Evolutionary conservation across 2,329 filamentous ascomycete species (phyloP).

Genomic region (Pseudogymnoascus sp.): DNA sequence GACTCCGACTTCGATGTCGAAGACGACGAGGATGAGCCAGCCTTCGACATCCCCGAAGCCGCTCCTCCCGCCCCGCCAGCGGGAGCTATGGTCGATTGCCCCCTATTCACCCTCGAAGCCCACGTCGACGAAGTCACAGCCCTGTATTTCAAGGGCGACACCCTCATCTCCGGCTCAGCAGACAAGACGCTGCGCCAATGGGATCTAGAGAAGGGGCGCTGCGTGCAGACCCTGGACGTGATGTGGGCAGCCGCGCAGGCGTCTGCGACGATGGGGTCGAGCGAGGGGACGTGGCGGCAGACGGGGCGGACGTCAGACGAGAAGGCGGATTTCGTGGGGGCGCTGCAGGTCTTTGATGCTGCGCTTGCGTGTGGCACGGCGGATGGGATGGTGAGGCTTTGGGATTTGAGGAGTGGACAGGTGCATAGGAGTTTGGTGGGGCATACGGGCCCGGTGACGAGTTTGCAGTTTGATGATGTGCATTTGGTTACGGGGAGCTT

Average conservation of each 20-base stretch:
- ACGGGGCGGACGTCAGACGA: conserved; percentile 57
- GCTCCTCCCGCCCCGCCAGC: conserved; percentile 61
- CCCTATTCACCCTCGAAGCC: conserved; percentile 77
- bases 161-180: conserved; percentile 87
- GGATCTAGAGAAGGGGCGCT: conserved; percentile 95
- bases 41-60: conserved; percentile 64
- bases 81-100: conserved; percentile 82
- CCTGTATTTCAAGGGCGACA: conserved; percentile 80
- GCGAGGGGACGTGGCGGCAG: conserved; percentile 62
- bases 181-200: conserved; percentile 97
- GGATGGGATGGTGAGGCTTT: conserved; percentile 92
- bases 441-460: conserved; percentile 89
- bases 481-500: conserved; percentile 88
- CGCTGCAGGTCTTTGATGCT: conserved; percentile 91
- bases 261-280: conserved; percentile 57
- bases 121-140: conserved; percentile 94
- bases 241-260: conserved; percentile 96
- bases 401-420: conserved; percentile 93
- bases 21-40: conserved; percentile 55
- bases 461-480: conserved; percentile 91
- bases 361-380: conserved; percentile 93
- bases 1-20: conserved; percentile 51
- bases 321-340: conserved; percentile 85
- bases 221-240: conserved; percentile 93
- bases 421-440: conserved; percentile 95